Conservation (phyloP, 176 grass and related monocot genomes). For the Musa beccarii region DNA sequence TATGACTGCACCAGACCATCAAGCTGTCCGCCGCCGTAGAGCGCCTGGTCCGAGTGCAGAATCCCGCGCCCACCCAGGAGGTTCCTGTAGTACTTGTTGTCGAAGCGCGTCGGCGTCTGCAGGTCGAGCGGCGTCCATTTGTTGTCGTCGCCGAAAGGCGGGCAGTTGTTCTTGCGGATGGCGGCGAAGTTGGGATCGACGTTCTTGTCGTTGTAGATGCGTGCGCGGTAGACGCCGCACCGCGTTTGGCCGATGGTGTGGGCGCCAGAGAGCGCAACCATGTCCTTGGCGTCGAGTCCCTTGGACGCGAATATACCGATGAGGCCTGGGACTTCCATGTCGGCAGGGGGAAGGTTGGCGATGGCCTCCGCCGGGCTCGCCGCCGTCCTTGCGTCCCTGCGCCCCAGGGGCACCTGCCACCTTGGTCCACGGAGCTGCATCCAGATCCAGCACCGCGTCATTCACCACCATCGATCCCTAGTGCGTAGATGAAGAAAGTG, state of each 20-base stretch:
- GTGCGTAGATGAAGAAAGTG: neutral
- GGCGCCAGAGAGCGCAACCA: constrained; percentile 22
- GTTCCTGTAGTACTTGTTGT: constrained; percentile 51
- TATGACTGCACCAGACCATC: constrained; percentile 30
- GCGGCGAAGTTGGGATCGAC: constrained; percentile 25
- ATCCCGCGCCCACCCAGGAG: constrained; percentile 30
- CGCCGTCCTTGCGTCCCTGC: neutral
- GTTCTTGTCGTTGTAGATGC: constrained; percentile 29
- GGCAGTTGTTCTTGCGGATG: constrained; percentile 24
- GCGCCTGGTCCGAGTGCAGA: constrained; percentile 36
- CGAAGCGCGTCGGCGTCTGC: constrained; percentile 30
- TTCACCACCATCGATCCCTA: too few relatives aligned
- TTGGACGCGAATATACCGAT: neutral
- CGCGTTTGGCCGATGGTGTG: constrained; percentile 38
- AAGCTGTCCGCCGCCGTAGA: constrained; percentile 23
- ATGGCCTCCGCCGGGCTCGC: neutral
- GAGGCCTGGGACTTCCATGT: neutral
- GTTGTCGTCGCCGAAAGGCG: constrained; percentile 27
- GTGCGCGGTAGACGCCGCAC: constrained; percentile 33
- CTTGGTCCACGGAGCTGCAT: neutral
- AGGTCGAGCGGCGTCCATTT: constrained; percentile 28
- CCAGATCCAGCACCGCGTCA: neutral
- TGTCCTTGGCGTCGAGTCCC: too few relatives aligned
- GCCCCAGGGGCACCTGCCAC: neutral
- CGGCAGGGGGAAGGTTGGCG: neutral